These are phyloP conservation scores for Coemansia sp. DNA, from an alignment of 192 early-diverging fungal genomes.

Conservation along the genomic window DNA sequence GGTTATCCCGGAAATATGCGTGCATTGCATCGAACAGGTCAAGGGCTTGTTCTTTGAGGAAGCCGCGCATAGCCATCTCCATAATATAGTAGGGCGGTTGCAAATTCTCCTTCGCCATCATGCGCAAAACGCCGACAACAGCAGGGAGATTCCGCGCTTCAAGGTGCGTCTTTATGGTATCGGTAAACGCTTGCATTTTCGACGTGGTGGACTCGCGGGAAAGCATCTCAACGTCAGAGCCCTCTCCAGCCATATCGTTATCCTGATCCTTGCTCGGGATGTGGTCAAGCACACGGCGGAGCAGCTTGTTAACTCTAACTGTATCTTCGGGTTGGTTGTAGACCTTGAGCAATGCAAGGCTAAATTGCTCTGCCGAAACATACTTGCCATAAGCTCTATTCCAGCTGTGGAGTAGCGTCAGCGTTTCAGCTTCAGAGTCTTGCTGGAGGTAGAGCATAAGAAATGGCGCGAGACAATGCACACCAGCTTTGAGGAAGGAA, in stretches of 20 bases:
- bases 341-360: conserved; percentile 39
- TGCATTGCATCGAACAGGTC: conserved; percentile 48
- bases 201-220: background rate
- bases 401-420: conserved; percentile 48
- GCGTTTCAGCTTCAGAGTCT: conserved; percentile 28
- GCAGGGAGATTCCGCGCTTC: conserved; percentile 37
- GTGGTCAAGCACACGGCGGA: conserved; percentile 9
- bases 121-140: conserved; percentile 31
- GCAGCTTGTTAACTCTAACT: conserved; percentile 6
- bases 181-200: conserved; percentile 8
- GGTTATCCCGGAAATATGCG: conserved; percentile 37
- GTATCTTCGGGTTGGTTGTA: conserved; percentile 39
- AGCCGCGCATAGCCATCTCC: conserved; percentile 36
- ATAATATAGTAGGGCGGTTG: conserved; percentile 29
- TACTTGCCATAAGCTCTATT: conserved; percentile 26
- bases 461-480: conserved; percentile 49
- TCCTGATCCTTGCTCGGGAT: background rate
- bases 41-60: conserved; percentile 46
- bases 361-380: conserved; percentile 44
- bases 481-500: conserved; percentile 28
- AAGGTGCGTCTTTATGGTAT: conserved; percentile 30
- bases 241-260: background rate
- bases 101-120: conserved; percentile 15
- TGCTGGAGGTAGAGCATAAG: conserved; percentile 41
- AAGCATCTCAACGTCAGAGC: background rate